Evolutionary conservation across 2,329 filamentous ascomycete genomes (phyloP), one percentile per base, ranked within the genome.

Genomic region (Alternaria panax): DNA sequence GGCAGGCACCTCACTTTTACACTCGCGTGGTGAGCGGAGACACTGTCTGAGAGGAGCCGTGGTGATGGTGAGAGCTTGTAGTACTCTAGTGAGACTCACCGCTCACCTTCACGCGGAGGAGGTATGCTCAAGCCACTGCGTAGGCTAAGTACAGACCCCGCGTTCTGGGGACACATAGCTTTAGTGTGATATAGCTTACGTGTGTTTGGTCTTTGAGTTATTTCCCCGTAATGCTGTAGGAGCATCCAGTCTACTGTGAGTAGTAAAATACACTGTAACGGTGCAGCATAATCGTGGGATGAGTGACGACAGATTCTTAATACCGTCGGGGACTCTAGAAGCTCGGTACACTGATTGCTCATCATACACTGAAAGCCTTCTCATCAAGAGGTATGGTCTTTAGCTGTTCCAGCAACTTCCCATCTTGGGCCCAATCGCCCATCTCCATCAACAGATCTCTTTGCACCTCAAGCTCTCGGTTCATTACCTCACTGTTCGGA

Each of bases 361-460:
- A 28, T 54, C 43, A 59, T 8, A 56, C 46, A 30, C 46, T 51
- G 16, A 60, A 60, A 24, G 52, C 52, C 30, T 57, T 56, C 32
- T 60, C 57, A 2, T 41, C 27, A n/a, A 60, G 5, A 7, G 36
- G 18, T 11, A 47, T 14, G 5, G 45, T 42, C 22, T 32, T 30
- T 2, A 20, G 8, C 20, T 28, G 24, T 20, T 30, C 34, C 7
- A 22, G 20, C 20, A 11, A 5, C 20, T 43, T 28, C 22, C 60
- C 30, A 48, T 57, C 51, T 25, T 69, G 46, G 6, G 62, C 48
- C 66, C 66, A 71, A 38, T 72, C 65, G 6, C 69, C 75, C 69
- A 78, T 75, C 32, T 76, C 62, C 61, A 66, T 60, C 50, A 78
- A 43, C 18, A 67, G 57, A 24, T 69, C 61, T 52, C 61, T 66